phyloP scores from a whole-genome alignment of 106 monocot species.

The Narthecium ossifragum region DNA sequence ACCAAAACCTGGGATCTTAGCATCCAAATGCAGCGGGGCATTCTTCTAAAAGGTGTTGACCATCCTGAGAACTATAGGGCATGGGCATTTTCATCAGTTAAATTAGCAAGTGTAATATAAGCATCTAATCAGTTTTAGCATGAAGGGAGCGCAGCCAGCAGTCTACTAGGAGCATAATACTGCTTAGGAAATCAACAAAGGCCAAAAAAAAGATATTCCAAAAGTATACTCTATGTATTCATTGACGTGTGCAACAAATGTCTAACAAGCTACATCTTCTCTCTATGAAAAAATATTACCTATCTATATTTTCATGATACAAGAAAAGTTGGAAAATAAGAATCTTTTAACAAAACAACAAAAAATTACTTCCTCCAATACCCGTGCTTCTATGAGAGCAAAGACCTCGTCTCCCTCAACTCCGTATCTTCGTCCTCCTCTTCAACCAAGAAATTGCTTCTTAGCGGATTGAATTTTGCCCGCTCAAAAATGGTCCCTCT shows the following conservation, averaged over 20 bases:
- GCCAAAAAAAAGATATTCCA: too few relatives aligned
- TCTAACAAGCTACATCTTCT: neutral
- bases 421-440: slow-evolving; percentile 28
- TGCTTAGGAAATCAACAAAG: too few relatives aligned
- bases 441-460: slow-evolving; percentile 17
- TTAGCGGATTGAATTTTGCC: slow-evolving; percentile 35
- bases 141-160: too few relatives aligned
- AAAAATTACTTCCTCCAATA: slow-evolving; percentile 1
- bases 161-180: too few relatives aligned
- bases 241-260: neutral
- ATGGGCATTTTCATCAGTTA: too few relatives aligned
- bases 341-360: slow-evolving; percentile 4
- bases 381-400: slow-evolving; percentile 25
- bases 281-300: neutral
- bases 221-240: too few relatives aligned
- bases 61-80: too few relatives aligned
- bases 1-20: too few relatives aligned
- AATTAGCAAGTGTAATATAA: too few relatives aligned
- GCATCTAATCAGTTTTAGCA: too few relatives aligned
- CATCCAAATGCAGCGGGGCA: too few relatives aligned
- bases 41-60: too few relatives aligned
- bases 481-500: slow-evolving; percentile 51
- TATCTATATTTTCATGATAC: slow-evolving; percentile 16
- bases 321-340: slow-evolving; percentile 11
- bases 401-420: slow-evolving; percentile 29